Percentiles rank a stretch among this genome's conserved stretches.
Evolutionary conservation across 257 asterid genomes (phyloP).

Genomic region (Phtheirospermum japonicum): DNA sequence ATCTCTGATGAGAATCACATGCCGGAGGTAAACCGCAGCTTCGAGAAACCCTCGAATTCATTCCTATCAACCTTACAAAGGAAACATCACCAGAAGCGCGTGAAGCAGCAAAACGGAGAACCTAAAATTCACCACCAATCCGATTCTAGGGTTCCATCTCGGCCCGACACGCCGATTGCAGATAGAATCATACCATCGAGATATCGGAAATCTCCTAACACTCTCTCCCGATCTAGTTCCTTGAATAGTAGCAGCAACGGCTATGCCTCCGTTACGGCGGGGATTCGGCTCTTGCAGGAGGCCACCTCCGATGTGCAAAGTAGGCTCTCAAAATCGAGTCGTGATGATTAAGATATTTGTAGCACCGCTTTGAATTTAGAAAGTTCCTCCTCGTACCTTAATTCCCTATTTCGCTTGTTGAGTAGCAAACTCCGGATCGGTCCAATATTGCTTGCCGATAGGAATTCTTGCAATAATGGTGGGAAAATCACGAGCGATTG

Average conservation of each 20-base stretch:
- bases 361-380: conserved; percentile 25
- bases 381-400: conserved; percentile 44
- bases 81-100: no score
- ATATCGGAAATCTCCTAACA: conserved; percentile 38
- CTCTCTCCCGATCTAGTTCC: conserved; percentile 31
- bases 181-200: conserved; percentile 56
- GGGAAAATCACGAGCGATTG: conserved; percentile 32
- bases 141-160: conserved; percentile 30
- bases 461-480: conserved; percentile 30
- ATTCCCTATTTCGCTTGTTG: conserved; percentile 43
- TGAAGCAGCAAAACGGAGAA: no score
- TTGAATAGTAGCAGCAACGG: conserved; percentile 26
- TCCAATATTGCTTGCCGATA: conserved; percentile 43
- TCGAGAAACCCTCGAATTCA: no score
- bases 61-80: no score
- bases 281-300: conserved; percentile 54
- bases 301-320: conserved; percentile 40
- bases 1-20: no score
- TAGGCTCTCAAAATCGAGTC: conserved; percentile 36
- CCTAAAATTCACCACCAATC: no score
- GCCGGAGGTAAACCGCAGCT: no score
- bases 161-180: conserved; percentile 55
- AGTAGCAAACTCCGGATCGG: conserved; percentile 30
- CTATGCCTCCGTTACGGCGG: conserved; percentile 41
- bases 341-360: conserved; percentile 30